A percentile compares a stretch with the other conserved stretches of the same genome.
Conservation (phyloP, 371 early-diverging fungal species). For the Mortierella sp. region DNA sequence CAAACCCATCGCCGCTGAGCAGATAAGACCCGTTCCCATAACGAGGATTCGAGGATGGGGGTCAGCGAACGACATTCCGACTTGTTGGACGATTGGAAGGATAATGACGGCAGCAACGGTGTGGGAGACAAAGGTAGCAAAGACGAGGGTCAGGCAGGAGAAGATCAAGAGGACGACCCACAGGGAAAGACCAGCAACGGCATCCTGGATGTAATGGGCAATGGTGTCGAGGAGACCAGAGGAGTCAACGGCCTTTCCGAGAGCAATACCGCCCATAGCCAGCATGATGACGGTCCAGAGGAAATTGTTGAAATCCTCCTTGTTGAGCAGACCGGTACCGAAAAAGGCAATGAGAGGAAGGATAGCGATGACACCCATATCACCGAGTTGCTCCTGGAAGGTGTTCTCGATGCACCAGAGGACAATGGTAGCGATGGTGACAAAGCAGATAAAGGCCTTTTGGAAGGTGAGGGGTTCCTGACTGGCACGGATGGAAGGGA, state of each 20-base stretch:
- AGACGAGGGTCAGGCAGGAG: conserved; percentile 75
- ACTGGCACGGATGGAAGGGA: conserved; percentile 67
- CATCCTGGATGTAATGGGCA: conserved; percentile 72
- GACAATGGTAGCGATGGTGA: conserved; percentile 76
- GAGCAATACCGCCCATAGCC: conserved; percentile 91
- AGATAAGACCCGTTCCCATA: conserved; percentile 85
- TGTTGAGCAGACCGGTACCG: conserved; percentile 81
- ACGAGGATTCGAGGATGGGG: conserved; percentile 89
- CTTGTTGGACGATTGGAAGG: conserved; percentile 84
- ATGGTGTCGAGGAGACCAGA: conserved; percentile 82
- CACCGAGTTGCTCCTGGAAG: conserved; percentile 76
- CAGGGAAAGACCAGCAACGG: conserved; percentile 74
- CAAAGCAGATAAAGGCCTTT: conserved; percentile 73
- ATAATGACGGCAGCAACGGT: conserved; percentile 92
- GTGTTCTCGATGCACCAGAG: conserved; percentile 82
- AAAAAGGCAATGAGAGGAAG: conserved; percentile 86
- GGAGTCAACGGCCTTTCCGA: conserved; percentile 86
- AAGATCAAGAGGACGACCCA: conserved; percentile 79
- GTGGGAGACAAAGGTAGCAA: conserved; percentile 93
- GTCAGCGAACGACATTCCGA: conserved; percentile 78
- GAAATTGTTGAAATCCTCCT: conserved; percentile 88
- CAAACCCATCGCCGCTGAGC: conserved; percentile 88
- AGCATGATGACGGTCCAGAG: conserved; percentile 85
- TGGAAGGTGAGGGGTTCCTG: conserved; percentile 69
- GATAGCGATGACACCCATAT: conserved; percentile 88